Conservation (phyloP, 257 asterid species). For the Paraleonurus japonicus region DNA sequence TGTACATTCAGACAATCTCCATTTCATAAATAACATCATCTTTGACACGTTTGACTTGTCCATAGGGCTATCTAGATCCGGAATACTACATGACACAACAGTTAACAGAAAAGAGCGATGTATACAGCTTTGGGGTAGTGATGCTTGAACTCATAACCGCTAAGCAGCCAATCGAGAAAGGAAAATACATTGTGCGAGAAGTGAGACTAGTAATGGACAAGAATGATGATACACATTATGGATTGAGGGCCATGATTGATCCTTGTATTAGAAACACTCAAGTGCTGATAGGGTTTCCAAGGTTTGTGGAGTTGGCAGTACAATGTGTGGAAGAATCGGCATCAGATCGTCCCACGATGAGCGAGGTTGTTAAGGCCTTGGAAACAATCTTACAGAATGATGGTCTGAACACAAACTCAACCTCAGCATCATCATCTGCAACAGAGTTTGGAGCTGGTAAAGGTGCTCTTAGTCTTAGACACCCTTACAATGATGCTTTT, state of each 20-base stretch:
- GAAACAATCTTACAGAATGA: slow-evolving; percentile 70
- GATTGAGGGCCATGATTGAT: slow-evolving; percentile 64
- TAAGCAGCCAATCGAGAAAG: slow-evolving; percentile 83
- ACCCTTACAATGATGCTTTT: slow-evolving; percentile 53
- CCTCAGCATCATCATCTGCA: slow-evolving; percentile 79
- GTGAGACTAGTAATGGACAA: slow-evolving; percentile 51
- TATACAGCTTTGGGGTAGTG: slow-evolving; percentile 91
- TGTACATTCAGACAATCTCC: neutral
- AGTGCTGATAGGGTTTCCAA: slow-evolving; percentile 52
- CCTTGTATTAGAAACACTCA: slow-evolving; percentile 47
- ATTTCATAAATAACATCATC: neutral
- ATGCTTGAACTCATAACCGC: slow-evolving; percentile 90
- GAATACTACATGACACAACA: slow-evolving; percentile 97
- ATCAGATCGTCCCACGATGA: slow-evolving; percentile 81
- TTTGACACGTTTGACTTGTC: no score
- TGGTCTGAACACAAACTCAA: slow-evolving; percentile 64
- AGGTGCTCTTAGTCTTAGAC: slow-evolving; percentile 36
- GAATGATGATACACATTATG: slow-evolving; percentile 57
- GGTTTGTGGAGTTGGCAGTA: slow-evolving; percentile 72
- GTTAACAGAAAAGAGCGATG: slow-evolving; percentile 86
- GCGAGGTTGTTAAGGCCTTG: slow-evolving; percentile 72
- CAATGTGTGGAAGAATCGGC: slow-evolving; percentile 93
- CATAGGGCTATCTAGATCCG: slow-evolving; percentile 87
- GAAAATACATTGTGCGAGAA: slow-evolving; percentile 82
- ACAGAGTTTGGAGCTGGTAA: slow-evolving; percentile 63